These are phyloP conservation scores for Hypoxylon sp. DNA, from an alignment of 2,329 filamentous ascomycete genomes.

Conservation along the genomic window DNA sequence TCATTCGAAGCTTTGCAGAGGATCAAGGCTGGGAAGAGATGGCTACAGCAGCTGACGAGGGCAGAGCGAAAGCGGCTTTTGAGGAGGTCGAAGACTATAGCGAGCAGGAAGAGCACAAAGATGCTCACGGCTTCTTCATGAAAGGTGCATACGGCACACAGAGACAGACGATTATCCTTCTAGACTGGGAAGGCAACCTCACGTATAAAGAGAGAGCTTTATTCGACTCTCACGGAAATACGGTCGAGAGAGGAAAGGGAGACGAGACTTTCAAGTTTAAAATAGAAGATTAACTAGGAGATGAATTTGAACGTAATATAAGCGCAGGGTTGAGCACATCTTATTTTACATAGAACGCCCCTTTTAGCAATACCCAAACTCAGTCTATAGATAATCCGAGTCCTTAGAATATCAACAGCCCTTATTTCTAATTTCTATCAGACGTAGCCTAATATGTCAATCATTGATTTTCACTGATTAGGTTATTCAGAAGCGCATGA, in stretches of 20 bases:
- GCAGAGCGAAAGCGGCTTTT: constrained; percentile 49
- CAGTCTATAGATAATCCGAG: background rate
- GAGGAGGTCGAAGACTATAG: constrained; percentile 49
- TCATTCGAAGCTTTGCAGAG: constrained; percentile 66
- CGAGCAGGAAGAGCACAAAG: constrained; percentile 48
- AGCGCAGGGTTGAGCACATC: constrained; percentile 23
- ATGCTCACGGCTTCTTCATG: constrained; percentile 55
- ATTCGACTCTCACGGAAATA: constrained; percentile 65
- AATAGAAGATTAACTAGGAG: constrained; percentile 53
- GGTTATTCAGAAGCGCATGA: too few species aligned
- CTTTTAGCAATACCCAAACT: background rate
- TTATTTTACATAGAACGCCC: background rate
- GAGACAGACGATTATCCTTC: constrained; percentile 67
- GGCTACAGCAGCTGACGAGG: constrained; percentile 51
- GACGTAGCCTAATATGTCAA: too few species aligned
- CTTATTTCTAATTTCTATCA: background rate
- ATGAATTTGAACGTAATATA: constrained; percentile 9
- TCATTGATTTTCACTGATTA: too few species aligned
- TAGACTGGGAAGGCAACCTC: constrained; percentile 69
- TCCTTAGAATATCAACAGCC: background rate
- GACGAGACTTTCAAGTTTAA: constrained; percentile 64
- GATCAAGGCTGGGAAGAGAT: constrained; percentile 55
- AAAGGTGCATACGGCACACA: constrained; percentile 71
- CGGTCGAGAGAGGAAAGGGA: constrained; percentile 60
- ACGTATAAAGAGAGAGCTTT: constrained; percentile 66